A percentile compares a stretch with the other conserved stretches of the same genome.
Conservation (phyloP, 2,329 filamentous ascomycete genomes). For the Scedosporium minutisporum region DNA sequence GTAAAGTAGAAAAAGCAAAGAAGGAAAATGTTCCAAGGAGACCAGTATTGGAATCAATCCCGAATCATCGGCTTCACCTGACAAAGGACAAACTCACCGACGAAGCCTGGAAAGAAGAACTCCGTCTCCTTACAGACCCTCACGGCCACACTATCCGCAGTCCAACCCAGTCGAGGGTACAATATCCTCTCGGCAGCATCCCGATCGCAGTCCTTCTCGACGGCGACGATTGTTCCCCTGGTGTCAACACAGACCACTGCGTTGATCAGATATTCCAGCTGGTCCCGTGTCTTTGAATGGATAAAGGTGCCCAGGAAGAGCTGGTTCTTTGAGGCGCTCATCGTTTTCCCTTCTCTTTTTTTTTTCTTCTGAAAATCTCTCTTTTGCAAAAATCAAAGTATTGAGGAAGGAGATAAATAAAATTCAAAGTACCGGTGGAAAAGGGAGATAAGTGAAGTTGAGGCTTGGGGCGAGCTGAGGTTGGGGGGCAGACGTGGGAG, state of each 20-base stretch:
- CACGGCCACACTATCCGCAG: constrained; percentile 25
- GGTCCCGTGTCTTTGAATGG: constrained; percentile 36
- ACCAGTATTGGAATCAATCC: no score
- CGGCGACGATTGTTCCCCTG: constrained; percentile 38
- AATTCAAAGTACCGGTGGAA: no score
- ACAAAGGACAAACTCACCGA: constrained; percentile 41
- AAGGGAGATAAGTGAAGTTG: no score
- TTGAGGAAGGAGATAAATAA: no score
- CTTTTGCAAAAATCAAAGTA: no score
- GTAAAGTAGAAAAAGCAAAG: background rate
- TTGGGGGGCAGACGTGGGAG: no score
- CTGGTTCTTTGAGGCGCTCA: constrained; percentile 24
- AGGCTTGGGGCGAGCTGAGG: no score
- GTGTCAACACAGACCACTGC: constrained; percentile 41
- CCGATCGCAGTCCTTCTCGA: constrained; percentile 27
- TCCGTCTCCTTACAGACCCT: constrained; percentile 35
- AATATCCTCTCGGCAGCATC: constrained; percentile 23
- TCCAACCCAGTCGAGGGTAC: constrained; percentile 36
- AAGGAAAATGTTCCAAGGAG: background rate
- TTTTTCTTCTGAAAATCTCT: background rate
- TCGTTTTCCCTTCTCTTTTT: background rate
- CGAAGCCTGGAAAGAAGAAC: constrained; percentile 79
- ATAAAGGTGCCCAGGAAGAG: constrained; percentile 47
- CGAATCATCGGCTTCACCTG: background rate
- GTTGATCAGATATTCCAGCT: constrained; percentile 42